Conservation (phyloP, 495 filamentous ascomycete genomes). For the Lasiosphaeria hispida region DNA sequence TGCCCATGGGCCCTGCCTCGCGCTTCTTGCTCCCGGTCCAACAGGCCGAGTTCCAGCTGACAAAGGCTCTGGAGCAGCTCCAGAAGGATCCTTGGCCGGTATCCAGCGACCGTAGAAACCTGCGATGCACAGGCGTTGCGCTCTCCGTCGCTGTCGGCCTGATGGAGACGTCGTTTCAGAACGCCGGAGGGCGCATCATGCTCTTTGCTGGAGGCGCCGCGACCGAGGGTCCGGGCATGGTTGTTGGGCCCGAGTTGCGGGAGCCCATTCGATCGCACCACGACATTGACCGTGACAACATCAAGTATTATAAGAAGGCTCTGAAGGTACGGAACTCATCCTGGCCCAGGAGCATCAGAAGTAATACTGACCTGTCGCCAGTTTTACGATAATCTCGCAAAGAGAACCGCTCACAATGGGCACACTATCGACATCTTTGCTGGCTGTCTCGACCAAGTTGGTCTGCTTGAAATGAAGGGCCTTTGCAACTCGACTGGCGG, state of each 20-base stretch:
- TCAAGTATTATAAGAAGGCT: conserved; percentile 99
- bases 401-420: conserved; percentile 92
- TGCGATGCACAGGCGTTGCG: conserved; percentile 94
- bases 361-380: conserved; percentile 41
- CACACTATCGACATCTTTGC: conserved; percentile 98
- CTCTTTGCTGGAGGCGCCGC: conserved; percentile 92
- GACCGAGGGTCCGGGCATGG: conserved; percentile 94
- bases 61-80: conserved; percentile 91
- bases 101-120: conserved; percentile 84
- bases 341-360: neutral
- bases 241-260: conserved; percentile 94
- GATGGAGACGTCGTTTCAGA: conserved; percentile 92
- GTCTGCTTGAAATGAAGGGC: conserved; percentile 98
- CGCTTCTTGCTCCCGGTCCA: conserved; percentile 93
- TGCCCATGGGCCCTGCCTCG: conserved; percentile 75
- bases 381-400: conserved; percentile 98
- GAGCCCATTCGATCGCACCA: conserved; percentile 98
- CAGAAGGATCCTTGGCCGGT: conserved; percentile 99
- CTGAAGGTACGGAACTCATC: conserved; percentile 65
- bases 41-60: conserved; percentile 97
- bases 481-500: conserved; percentile 94
- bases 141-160: conserved; percentile 92
- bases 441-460: conserved; percentile 97
- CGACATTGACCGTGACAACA: conserved; percentile 97
- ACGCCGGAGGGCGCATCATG: conserved; percentile 94